A percentile compares a stretch with the other conserved stretches of the same genome.
Conservation (phyloP, 2,329 filamentous ascomycete genomes). For the Aspergillus carbonarius region DNA sequence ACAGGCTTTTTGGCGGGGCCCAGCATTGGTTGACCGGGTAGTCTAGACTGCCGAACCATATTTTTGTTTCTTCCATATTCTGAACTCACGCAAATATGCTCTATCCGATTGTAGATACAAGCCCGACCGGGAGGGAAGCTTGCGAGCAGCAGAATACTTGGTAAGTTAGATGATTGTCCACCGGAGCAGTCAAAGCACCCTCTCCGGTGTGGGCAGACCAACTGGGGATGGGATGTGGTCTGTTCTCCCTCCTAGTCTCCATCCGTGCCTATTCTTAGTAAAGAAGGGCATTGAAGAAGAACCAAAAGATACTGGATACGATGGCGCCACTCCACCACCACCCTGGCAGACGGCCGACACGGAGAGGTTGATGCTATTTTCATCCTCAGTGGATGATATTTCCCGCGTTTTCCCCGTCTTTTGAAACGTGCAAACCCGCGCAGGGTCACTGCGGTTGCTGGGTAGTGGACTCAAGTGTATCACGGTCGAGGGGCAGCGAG, state of each 20-base stretch:
- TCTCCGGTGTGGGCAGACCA: background rate
- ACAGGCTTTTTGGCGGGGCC: background rate
- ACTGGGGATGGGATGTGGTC: background rate
- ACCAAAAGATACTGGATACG: background rate
- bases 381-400: background rate
- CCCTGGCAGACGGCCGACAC: background rate
- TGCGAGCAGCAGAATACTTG: background rate
- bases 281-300: background rate
- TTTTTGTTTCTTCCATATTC: background rate
- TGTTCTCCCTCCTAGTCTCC: background rate
- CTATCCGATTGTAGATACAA: background rate
- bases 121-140: background rate
- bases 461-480: background rate
- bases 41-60: background rate
- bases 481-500: background rate
- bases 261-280: background rate
- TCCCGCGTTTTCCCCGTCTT: background rate
- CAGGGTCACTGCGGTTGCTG: background rate
- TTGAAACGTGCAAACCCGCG: background rate
- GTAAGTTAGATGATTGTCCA: background rate
- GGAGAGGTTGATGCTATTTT: background rate
- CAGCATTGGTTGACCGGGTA: background rate
- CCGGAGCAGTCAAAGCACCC: background rate
- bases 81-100: background rate
- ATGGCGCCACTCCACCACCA: no score